phyloP scores from a whole-genome alignment of 306 rosid genomes.

The Corylus heterophylla region DNA sequence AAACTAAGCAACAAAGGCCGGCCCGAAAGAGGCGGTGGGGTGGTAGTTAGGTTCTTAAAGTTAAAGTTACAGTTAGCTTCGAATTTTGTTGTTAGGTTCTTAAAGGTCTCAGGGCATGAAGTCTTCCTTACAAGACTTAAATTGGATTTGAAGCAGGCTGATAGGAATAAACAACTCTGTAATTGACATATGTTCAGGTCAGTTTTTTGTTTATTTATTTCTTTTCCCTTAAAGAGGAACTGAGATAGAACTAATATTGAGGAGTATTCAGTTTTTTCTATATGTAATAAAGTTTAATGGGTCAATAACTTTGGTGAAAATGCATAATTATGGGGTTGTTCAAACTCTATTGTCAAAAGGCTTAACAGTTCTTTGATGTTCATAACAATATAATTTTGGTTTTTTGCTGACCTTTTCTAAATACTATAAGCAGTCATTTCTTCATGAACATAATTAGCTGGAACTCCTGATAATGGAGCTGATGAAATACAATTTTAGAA shows the following conservation, averaged over 20 bases:
- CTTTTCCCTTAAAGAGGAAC: neutral
- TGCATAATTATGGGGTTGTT: neutral
- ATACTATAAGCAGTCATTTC: neutral
- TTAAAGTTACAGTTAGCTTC: neutral
- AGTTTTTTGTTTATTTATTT: neutral
- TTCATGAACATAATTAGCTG: neutral
- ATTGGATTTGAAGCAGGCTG: constrained; percentile 11
- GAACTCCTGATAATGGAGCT: neutral
- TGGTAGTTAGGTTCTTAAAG: constrained; percentile 27
- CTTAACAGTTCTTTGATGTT: neutral
- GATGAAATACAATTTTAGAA: neutral
- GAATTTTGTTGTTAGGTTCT: neutral
- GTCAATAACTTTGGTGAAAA: neutral
- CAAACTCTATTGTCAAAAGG: neutral
- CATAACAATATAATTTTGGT: neutral
- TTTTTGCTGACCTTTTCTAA: neutral
- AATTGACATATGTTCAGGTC: constrained; percentile 2
- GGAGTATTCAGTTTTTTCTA: neutral
- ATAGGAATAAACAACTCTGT: neutral
- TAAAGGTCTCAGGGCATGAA: constrained; percentile 5
- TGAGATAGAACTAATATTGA: neutral
- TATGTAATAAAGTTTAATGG: neutral
- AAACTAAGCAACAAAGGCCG: constrained; percentile 56
- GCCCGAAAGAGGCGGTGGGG: constrained; percentile 70
- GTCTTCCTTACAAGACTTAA: neutral